Evolutionary conservation across 1,139 yeast species (phyloP).

Genomic region (Blastobotrys illinoisensis): DNA sequence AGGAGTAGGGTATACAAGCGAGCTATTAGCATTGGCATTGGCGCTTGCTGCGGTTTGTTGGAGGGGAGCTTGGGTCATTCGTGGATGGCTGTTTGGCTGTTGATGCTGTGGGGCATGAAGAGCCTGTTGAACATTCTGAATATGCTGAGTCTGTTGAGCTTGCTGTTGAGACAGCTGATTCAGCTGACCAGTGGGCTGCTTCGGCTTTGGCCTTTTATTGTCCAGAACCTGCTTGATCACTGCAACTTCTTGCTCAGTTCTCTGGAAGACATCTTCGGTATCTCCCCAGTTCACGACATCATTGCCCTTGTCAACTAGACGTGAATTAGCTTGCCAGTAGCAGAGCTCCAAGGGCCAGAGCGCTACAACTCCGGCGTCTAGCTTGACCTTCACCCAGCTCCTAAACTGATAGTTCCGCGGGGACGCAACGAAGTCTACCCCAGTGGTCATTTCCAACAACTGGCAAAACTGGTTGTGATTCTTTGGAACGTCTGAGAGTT

Average conservation of each 20-base stretch:
- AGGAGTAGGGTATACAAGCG: constrained; percentile 33
- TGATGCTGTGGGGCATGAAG: not conserved
- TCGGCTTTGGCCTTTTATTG: not conserved
- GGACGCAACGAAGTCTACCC: constrained; percentile 37
- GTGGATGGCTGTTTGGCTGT: not conserved
- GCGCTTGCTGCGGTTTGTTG: not conserved
- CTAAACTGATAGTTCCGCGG: constrained; percentile 18
- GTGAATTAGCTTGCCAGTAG: constrained; percentile 8
- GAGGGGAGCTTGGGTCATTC: not conserved
- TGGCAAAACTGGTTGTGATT: constrained; percentile 44
- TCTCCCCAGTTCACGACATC: constrained; percentile 10
- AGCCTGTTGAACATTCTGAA: not conserved
- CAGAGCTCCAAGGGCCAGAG: constrained; percentile 19
- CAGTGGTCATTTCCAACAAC: constrained; percentile 50
- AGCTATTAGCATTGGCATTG: not conserved
- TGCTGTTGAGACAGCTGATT: not conserved
- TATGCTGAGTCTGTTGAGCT: not conserved
- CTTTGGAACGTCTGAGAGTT: constrained; percentile 45
- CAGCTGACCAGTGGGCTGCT: not conserved
- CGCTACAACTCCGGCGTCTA: constrained; percentile 13
- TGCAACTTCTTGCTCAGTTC: constrained; percentile 3
- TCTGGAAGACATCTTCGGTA: constrained; percentile 8
- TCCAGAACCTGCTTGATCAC: constrained; percentile 3
- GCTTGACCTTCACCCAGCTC: constrained; percentile 16
- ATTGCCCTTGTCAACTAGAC: not conserved